Percentiles rank a stretch among this genome's conserved stretches.
Conservation (phyloP, 208 protist genomes). For the Lotmaria passim region DNA sequence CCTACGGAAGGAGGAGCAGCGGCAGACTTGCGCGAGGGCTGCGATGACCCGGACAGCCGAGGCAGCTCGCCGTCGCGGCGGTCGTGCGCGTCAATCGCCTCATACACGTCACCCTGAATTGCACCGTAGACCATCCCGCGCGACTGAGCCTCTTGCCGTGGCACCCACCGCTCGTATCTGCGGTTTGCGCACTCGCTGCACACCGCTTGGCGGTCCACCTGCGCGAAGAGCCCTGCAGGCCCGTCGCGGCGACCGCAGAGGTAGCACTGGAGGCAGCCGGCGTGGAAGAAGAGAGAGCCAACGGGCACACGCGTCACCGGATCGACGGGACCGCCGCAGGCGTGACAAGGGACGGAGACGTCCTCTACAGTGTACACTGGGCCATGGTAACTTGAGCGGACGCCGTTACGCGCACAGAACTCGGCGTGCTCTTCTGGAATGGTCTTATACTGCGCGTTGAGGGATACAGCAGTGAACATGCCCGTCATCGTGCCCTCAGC, state of each 20-base stretch:
- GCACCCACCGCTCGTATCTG: conserved; percentile 48
- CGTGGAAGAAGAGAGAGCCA: conserved; percentile 77
- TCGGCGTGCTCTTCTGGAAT: conserved; percentile 59
- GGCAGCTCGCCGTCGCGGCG: conserved; percentile 4
- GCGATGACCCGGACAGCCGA: not conserved
- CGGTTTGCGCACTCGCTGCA: conserved; percentile 43
- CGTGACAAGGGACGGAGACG: conserved; percentile 60
- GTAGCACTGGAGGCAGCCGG: conserved; percentile 61
- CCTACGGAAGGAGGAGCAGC: not conserved
- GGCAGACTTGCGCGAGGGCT: not conserved
- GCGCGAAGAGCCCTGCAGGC: conserved; percentile 57
- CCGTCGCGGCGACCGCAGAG: conserved; percentile 53
- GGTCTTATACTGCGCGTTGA: conserved; percentile 56
- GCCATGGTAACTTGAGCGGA: conserved; percentile 54
- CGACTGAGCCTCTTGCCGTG: conserved; percentile 36
- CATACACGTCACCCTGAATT: conserved; percentile 39
- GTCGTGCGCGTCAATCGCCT: conserved; percentile 26
- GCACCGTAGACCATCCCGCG: conserved; percentile 52
- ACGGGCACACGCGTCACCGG: conserved; percentile 77
- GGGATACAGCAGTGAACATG: conserved; percentile 32
- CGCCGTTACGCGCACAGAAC: conserved; percentile 56
- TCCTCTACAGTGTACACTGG: conserved; percentile 81
- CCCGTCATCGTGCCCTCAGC: not conserved
- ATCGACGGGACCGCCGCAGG: conserved; percentile 75
- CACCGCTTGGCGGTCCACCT: conserved; percentile 44